Base-by-base conservation (phyloP, 371 early-diverging fungal species). In the Umbelopsis sp. region DNA sequence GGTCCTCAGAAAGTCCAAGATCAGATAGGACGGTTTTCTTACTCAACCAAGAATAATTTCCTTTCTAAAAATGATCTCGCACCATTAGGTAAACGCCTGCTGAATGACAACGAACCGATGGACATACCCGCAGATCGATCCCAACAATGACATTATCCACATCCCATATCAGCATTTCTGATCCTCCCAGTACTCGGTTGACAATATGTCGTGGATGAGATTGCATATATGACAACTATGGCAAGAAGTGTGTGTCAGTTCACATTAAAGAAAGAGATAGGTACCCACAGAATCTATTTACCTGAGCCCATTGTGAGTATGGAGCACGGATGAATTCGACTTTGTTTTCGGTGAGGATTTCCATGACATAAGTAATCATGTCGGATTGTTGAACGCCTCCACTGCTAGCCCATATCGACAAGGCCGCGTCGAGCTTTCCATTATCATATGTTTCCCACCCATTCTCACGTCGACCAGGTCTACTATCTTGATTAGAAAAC, bases 271-370 rank as follows among this genome's bases (percentile, higher is more conserved):
- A 29, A 29, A 29, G 29, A 29, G 29, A 29, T 29, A 4, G 29
- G 29, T 29, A 4, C 29, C 29, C 1, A 4, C 3, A 1, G 29
- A 29, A 29, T 4, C 1, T 29, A 29, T 29, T 73, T 81, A 88
- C 89, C 85, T 95, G 95, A 48, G 88, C 93, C 87, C 91, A 92
- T 14, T 91, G 80, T 29, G 91, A 88, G 72, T 94, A 95, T 41
- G 95, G 95, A 22, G 94, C 94, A 29, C 94, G 91, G 70, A 95
- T 83, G 65, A 86, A 92, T 72, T 93, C 93, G 50, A 90, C 76
- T 1, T 83, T 78, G 65, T 89, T 74, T 68, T 87, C 85, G 57
- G 85, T 77, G 44, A 94, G 82, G 24, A 92, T 85, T 64, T 86
- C 85, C 78, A 92, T 84, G n/a, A 92, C 91, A 50, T 84, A 79